Evolutionary conservation across 2,329 filamentous ascomycete genomes (phyloP).

Genomic region (Shiraia bambusicola): DNA sequence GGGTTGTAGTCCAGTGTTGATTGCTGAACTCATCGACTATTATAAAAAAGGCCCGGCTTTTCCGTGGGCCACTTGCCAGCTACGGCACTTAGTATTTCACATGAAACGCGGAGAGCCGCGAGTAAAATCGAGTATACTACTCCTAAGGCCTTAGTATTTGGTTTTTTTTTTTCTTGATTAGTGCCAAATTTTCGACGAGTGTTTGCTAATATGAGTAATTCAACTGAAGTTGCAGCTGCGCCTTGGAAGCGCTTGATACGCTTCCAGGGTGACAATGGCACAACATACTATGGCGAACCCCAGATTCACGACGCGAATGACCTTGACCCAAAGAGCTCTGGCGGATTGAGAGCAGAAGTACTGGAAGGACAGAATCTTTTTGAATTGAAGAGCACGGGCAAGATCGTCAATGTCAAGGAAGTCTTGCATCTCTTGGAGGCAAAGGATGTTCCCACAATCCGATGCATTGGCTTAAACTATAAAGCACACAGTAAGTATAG

Average conservation of each 20-base stretch:
- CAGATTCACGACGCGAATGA: not conserved
- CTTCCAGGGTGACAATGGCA: not conserved
- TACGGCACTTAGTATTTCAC: not conserved
- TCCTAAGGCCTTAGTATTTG: not conserved
- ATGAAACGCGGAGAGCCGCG: not conserved
- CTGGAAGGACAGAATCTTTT: not conserved
- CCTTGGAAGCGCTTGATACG: not conserved
- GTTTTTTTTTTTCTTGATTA: not conserved
- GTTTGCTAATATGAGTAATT: not conserved
- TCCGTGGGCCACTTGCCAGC: too few relatives aligned
- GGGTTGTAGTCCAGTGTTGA: too few relatives aligned
- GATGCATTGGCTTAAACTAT: conserved; percentile 1
- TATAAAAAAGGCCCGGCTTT: too few relatives aligned
- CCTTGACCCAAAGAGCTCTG: not conserved
- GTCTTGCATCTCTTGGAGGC: not conserved
- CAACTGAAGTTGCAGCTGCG: not conserved
- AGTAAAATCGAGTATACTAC: not conserved
- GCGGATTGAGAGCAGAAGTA: not conserved
- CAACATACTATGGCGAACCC: not conserved
- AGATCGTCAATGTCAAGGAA: not conserved
- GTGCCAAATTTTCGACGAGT: not conserved
- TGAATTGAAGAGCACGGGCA: not conserved
- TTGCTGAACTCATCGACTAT: too few relatives aligned
- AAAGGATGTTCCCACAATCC: not conserved
- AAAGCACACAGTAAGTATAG: not conserved